Percentiles rank a stretch among this genome's conserved stretches.
Conservation (phyloP, 768 basidiomycete species). For the Podaxis sp. region DNA sequence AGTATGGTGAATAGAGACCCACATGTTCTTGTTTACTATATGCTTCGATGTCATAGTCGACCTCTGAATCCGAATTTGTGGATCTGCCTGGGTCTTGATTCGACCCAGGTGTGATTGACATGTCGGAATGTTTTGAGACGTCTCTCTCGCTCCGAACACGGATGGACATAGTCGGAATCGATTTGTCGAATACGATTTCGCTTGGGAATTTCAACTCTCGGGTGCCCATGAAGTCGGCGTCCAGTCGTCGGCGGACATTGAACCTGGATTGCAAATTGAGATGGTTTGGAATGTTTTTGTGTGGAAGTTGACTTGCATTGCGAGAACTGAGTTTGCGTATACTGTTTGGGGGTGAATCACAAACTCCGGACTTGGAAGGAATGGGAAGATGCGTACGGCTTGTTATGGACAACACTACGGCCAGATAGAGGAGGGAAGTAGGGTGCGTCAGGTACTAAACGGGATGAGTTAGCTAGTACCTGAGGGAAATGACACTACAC, state of each 20-base stretch:
- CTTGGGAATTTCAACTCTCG: not conserved
- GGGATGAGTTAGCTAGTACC: not conserved
- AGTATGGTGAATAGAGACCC: constrained; percentile 3
- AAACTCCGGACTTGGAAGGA: not conserved
- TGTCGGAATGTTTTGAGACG: not conserved
- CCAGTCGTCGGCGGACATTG: not conserved
- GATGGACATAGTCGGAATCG: not conserved
- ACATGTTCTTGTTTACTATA: not conserved
- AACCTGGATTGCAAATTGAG: not conserved
- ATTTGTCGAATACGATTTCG: not conserved
- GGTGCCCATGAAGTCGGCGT: not conserved
- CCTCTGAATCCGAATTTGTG: not conserved
- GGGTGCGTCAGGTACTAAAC: constrained; percentile 25
- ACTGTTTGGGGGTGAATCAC: constrained; percentile 7
- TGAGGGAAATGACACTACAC: too few relatives aligned
- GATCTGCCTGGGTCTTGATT: not conserved
- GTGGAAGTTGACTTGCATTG: constrained; percentile 16
- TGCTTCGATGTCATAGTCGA: not conserved
- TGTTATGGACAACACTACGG: constrained; percentile 31
- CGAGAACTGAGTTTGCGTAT: constrained; percentile 22
- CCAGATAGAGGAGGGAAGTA: constrained; percentile 29
- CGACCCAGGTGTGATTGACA: not conserved
- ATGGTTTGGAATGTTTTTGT: not conserved
- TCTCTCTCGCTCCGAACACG: not conserved
- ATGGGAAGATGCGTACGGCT: constrained; percentile 23